These are phyloP conservation scores for Fusarium dimerum DNA, from an alignment of 2,329 filamentous ascomycete genomes.

Conservation along the genomic window DNA sequence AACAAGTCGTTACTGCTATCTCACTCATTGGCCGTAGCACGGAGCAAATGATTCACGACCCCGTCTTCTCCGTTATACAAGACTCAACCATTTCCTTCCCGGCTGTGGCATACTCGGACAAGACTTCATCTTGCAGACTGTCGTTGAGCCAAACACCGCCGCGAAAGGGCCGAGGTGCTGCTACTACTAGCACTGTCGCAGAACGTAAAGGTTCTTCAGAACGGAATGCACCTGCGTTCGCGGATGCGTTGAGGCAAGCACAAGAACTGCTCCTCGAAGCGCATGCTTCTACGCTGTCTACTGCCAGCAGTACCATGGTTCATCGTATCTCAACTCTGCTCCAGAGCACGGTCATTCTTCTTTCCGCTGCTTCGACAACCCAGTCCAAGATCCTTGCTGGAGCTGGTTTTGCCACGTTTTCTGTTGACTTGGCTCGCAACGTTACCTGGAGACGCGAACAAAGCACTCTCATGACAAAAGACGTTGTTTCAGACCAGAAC, in stretches of 20 bases:
- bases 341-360: slow-evolving; percentile 64
- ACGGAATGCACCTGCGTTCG: slow-evolving; percentile 44
- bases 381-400: slow-evolving; percentile 49
- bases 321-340: slow-evolving; percentile 64
- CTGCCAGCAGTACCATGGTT: slow-evolving; percentile 59
- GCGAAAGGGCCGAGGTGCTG: slow-evolving; percentile 29
- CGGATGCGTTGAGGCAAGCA: slow-evolving; percentile 62
- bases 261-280: slow-evolving; percentile 67
- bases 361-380: slow-evolving; percentile 60
- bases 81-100: slow-evolving; percentile 92
- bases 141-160: slow-evolving; percentile 40
- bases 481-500: slow-evolving; percentile 3
- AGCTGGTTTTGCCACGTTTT: slow-evolving; percentile 61
- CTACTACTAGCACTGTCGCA: slow-evolving; percentile 11
- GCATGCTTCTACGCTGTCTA: slow-evolving; percentile 56
- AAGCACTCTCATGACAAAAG: slow-evolving; percentile 51
- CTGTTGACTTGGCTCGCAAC: slow-evolving; percentile 69
- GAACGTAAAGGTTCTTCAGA: slow-evolving; percentile 35
- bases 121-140: slow-evolving; percentile 37
- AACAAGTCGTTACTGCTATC: slow-evolving; percentile 65
- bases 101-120: slow-evolving; percentile 56
- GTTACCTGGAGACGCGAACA: slow-evolving; percentile 67
- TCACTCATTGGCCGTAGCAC: slow-evolving; percentile 69
- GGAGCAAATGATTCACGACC: slow-evolving; percentile 73
- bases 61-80: slow-evolving; percentile 84